A percentile compares a stretch with the other conserved stretches of the same genome.
Conservation (phyloP, 306 rosid genomes). For the Castanospermum australe region DNA sequence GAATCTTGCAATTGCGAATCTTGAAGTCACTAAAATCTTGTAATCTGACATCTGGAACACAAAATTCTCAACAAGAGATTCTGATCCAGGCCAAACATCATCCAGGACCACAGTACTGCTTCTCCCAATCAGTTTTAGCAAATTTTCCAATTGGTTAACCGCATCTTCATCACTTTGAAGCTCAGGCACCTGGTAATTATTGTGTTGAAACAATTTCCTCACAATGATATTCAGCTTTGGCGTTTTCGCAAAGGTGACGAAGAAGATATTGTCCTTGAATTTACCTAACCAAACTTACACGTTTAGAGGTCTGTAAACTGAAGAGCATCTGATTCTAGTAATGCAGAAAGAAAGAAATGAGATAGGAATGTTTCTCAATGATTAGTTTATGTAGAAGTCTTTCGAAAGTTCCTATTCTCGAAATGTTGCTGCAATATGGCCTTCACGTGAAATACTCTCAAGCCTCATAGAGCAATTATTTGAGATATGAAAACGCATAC, state of each 20-base stretch:
- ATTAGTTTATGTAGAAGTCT: not conserved
- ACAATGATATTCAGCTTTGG: slow-evolving; percentile 44
- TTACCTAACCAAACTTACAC: slow-evolving; percentile 32
- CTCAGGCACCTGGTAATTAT: slow-evolving; percentile 10
- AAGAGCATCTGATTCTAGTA: not conserved
- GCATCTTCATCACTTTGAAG: slow-evolving; percentile 38
- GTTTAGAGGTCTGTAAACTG: slow-evolving; percentile 13
- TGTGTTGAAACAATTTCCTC: slow-evolving; percentile 39
- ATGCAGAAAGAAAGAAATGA: not conserved
- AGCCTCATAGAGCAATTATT: not conserved
- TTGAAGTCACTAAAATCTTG: slow-evolving; percentile 68
- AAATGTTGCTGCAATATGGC: not conserved
- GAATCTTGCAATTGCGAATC: slow-evolving; percentile 40
- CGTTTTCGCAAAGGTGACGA: slow-evolving; percentile 30
- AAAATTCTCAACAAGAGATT: slow-evolving; percentile 46
- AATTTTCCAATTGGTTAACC: slow-evolving; percentile 24
- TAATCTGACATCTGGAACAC: slow-evolving; percentile 30
- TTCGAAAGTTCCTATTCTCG: not conserved
- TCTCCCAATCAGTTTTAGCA: slow-evolving; percentile 23
- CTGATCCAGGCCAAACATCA: slow-evolving; percentile 54
- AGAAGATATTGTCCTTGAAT: slow-evolving; percentile 54
- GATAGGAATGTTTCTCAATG: not conserved
- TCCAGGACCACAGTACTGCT: slow-evolving; percentile 49
- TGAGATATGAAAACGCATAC: not conserved
- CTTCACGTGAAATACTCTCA: not conserved